Percentiles rank a stretch among this genome's conserved stretches.
These are phyloP conservation scores for Yamadazyma blattariae DNA, from an alignment of 1,139 yeast species.

Conservation along the genomic window DNA sequence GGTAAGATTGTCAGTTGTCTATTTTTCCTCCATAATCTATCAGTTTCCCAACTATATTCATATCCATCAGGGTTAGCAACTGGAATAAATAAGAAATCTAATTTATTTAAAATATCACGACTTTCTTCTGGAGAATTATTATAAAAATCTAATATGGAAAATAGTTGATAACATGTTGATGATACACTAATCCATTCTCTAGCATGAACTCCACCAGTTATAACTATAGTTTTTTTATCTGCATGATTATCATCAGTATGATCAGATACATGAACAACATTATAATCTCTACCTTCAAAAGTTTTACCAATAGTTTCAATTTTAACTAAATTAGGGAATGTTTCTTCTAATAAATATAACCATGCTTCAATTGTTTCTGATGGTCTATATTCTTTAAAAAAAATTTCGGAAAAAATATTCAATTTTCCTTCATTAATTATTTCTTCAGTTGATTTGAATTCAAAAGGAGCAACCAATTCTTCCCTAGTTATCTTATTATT, in stretches of 20 bases:
- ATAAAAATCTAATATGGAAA: slow-evolving; percentile 53
- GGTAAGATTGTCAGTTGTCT: slow-evolving; percentile 72
- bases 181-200: slow-evolving; percentile 88
- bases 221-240: slow-evolving; percentile 63
- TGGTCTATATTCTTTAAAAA: slow-evolving; percentile 71
- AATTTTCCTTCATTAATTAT: slow-evolving; percentile 16
- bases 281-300: slow-evolving; percentile 66
- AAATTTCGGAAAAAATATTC: slow-evolving; percentile 37
- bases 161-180: slow-evolving; percentile 61
- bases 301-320: slow-evolving; percentile 73
- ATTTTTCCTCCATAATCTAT: slow-evolving; percentile 87
- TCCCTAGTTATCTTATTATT: slow-evolving; percentile 6
- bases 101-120: slow-evolving; percentile 31
- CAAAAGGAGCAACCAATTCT: slow-evolving; percentile 4
- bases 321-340: slow-evolving; percentile 56
- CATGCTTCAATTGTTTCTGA: slow-evolving; percentile 69
- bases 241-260: slow-evolving; percentile 43
- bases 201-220: slow-evolving; percentile 86
- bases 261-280: slow-evolving; percentile 61
- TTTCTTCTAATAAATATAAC: slow-evolving; percentile 54
- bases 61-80: slow-evolving; percentile 91
- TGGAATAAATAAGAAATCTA: slow-evolving; percentile 78
- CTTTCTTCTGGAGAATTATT: slow-evolving; percentile 36
- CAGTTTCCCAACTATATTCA: slow-evolving; percentile 74
- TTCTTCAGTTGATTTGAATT: slow-evolving; percentile 19